phyloP scores from a whole-genome alignment of 495 filamentous ascomycete genomes.

The Alectoria sarmentosa region DNA sequence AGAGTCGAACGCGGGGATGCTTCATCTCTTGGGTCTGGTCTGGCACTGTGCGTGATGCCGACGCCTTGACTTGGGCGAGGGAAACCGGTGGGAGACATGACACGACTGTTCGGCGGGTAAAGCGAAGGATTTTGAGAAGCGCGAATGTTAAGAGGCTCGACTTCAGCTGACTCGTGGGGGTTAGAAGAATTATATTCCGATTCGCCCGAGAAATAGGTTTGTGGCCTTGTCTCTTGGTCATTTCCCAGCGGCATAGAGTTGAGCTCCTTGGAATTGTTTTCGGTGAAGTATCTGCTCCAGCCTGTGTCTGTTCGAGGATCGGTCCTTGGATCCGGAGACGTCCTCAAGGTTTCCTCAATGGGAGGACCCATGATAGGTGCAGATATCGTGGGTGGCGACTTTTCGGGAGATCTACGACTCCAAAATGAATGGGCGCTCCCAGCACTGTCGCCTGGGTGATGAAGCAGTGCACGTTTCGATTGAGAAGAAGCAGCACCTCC shows the following conservation, averaged over 20 bases:
- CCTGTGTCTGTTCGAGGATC: slow-evolving; percentile 50
- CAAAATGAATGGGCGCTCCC: slow-evolving; percentile 27
- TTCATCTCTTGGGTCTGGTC: slow-evolving; percentile 16
- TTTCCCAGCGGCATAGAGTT: slow-evolving; percentile 25
- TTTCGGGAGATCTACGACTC: slow-evolving; percentile 21
- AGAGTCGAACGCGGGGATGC: slow-evolving; percentile 24
- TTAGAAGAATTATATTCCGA: slow-evolving; percentile 25
- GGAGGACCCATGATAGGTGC: slow-evolving; percentile 24
- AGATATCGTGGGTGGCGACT: slow-evolving; percentile 25
- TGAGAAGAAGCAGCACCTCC: slow-evolving; percentile 22
- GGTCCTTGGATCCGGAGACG: slow-evolving; percentile 29
- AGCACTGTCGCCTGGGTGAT: slow-evolving; percentile 21
- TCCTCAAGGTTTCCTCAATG: slow-evolving; percentile 3
- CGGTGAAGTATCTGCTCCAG: slow-evolving; percentile 55
- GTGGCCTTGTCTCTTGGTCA: slow-evolving; percentile 22
- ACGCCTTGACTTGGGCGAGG: slow-evolving; percentile 22
- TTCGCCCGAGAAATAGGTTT: slow-evolving; percentile 29
- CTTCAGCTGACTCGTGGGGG: slow-evolving; percentile 27
- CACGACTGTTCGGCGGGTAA: slow-evolving; percentile 15
- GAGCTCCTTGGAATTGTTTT: slow-evolving; percentile 42
- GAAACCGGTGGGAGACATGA: slow-evolving; percentile 16
- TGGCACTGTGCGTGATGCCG: slow-evolving; percentile 19
- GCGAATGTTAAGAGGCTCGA: slow-evolving; percentile 26
- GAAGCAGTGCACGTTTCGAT: slow-evolving; percentile 25
- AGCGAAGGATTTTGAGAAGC: slow-evolving; percentile 20